Evolutionary conservation across 345 rosid species (phyloP), one percentile per base, ranked within the genome.

Genomic region (Syzygium grande): DNA sequence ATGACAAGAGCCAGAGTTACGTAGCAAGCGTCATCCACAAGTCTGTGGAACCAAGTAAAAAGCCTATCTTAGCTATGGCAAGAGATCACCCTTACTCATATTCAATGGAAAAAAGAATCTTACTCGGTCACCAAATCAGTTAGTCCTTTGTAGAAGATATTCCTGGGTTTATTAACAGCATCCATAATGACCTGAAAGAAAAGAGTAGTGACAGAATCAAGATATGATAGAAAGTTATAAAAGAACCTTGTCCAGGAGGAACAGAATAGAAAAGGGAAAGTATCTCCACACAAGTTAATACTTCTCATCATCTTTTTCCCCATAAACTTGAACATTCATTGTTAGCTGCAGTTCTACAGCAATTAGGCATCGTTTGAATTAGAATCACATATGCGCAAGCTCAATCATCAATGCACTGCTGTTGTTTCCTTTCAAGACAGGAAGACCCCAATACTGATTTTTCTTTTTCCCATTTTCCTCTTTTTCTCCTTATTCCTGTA

Each of bases 111-210:
- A 85, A 80, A 54, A 86, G 61, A 90, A 86, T 30, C 97, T 94
- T 92, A 96, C 99, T 95, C 99, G 6, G 99, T 97, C 77, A 97
- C 98, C 89, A 96, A 92, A 90, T 97, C 99, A 88, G 94, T 94
- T 56, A 96, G 89, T 77, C 99, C 98, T 91, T 97, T 97, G 86
- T 97, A 96, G 85, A 95, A 90, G 83, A 97, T 88, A 90, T 93
- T 96, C 51, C 95, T 92, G 87, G 99, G 99, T 91, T 94, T 94
- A 85, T 95, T 95, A 46, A 97, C 99, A 89, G 99, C 99, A 88
- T 94, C 98, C 99, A 97, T 95, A 52, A 96, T 98, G 56, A 97
- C 98, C 99, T 97, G 88, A 17, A 91, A 84, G 58, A 29, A 43
- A 25, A 84, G 16, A 49, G 43, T 84, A 84, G 86, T 73, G 27